Base-by-base conservation (phyloP, 2,329 filamentous ascomycete genomes). In the Cordyceps militaris region DNA sequence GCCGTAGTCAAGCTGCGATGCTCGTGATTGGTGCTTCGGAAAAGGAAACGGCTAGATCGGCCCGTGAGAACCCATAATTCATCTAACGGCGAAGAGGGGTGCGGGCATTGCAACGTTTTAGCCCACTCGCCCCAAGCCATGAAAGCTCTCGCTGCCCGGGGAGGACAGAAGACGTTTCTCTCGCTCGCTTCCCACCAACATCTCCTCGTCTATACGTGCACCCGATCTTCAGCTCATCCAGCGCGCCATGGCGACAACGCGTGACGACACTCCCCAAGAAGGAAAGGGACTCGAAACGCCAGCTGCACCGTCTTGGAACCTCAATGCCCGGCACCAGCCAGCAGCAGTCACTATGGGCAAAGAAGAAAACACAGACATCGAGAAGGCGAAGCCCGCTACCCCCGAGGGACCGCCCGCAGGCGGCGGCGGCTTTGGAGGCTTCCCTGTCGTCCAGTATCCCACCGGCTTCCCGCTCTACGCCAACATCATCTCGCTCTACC, bases 371-470 rank as follows among this genome's bases (percentile, higher is more conserved):
- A 28, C 50, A 36, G 50, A 53, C 50, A 23, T 42, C 6, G 34
- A 53, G 28, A 53, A 53, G 23, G 21, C 50, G n/a, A 23, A 53
- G 34, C 50, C 34, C 40, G 16, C 50, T 38, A 34, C 30, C 36
- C 43, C 43, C 43, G 28, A 43, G 34, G 50, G 50, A 42, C 50
- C 14, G 14, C 50, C 50, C 26, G 23, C 43, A 26, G 23, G 43
- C 43, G 43, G 43, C 24, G 10, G 23, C 26, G 50, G 50, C 26
- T 36, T 40, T 53, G 50, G 50, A 53, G 50, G 50, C 34, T 53
- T 53, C 50, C 50, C 50, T 38, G 50, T 34, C 40, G 50, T 53
- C 34, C 34, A 53, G 50, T 53, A 53, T 53, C 50, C 50, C 50
- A 43, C 30, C 24, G 50, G 50, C 50, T 53, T 53, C 34, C 50